phyloP scores from a whole-genome alignment of 345 rosid species.

The Eucalyptus camaldulensis region DNA sequence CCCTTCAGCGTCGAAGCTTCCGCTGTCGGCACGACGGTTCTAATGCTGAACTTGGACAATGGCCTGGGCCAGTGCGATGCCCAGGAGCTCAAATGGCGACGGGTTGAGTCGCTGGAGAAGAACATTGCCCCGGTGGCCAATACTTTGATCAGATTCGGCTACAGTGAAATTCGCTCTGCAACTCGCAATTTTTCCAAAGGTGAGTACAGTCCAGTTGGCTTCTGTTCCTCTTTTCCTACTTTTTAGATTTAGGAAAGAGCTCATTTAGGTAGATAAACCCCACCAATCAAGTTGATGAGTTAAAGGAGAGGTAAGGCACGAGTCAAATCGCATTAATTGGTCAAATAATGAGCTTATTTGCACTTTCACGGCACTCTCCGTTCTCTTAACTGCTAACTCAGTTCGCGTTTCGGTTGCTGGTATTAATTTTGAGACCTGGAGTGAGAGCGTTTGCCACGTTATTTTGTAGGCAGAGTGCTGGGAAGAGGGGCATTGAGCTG shows the following conservation, averaged over 20 bases:
- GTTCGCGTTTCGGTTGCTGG: background rate
- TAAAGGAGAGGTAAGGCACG: background rate
- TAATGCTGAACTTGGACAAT: conserved; percentile 76
- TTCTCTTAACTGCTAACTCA: background rate
- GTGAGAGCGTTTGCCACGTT: background rate
- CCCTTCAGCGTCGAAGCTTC: conserved; percentile 35
- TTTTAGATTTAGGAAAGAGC: background rate
- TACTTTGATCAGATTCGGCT: conserved; percentile 49
- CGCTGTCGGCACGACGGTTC: conserved; percentile 45
- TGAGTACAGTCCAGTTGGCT: background rate
- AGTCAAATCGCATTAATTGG: background rate
- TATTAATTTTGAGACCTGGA: background rate
- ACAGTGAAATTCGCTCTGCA: conserved; percentile 58
- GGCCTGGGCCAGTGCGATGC: conserved; percentile 41
- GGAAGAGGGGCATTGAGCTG: conserved; percentile 95
- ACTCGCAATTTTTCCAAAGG: conserved; percentile 83
- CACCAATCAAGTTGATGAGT: background rate
- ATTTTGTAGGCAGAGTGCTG: conserved; percentile 62
- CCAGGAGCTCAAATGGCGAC: conserved; percentile 44
- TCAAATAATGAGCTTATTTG: background rate
- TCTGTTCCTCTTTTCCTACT: background rate
- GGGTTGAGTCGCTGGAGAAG: conserved; percentile 68
- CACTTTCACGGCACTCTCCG: background rate
- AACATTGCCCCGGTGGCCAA: conserved; percentile 57
- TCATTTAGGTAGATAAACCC: background rate